phyloP scores from a whole-genome alignment of 441 rosid genomes.

The Euphorbia corollata region DNA sequence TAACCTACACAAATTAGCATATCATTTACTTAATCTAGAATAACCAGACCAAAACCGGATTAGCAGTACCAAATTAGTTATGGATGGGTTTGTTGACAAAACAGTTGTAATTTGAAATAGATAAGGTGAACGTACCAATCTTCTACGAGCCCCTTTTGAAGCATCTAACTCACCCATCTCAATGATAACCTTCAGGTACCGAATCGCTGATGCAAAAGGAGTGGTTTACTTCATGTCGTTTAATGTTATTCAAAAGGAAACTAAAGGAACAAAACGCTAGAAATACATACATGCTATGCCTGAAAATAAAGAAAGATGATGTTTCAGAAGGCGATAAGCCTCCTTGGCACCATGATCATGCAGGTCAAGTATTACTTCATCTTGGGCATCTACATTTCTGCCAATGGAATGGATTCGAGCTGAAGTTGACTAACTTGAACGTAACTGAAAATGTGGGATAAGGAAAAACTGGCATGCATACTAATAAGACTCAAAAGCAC shows the following conservation, averaged over 20 bases:
- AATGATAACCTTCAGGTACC: constrained; percentile 44
- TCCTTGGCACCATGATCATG: constrained; percentile 33
- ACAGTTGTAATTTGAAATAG: not conserved
- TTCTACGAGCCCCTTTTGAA: constrained; percentile 40
- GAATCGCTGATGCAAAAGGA: constrained; percentile 32
- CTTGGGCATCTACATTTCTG: constrained; percentile 29
- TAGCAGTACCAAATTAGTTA: too few species aligned
- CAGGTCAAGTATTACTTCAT: constrained; percentile 35
- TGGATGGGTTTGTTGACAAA: not conserved
- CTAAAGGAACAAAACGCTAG: constrained; percentile 1
- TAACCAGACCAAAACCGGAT: too few species aligned
- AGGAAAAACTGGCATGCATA: not conserved
- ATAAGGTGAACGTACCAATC: constrained; percentile 28
- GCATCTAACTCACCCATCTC: constrained; percentile 31
- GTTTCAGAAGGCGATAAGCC: constrained; percentile 38
- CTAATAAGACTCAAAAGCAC: not conserved
- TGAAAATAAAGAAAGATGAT: constrained; percentile 38
- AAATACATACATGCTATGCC: constrained; percentile 39
- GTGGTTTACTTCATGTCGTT: not conserved
- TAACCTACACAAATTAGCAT: constrained; percentile 23
- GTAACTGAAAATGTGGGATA: not conserved
- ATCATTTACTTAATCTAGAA: not conserved
- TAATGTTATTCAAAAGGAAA: constrained; percentile 8
- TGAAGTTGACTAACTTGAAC: not conserved
- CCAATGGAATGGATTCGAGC: constrained; percentile 6